Conservation (phyloP, 2,329 filamentous ascomycete genomes). For the Fusarium mundagurra region DNA sequence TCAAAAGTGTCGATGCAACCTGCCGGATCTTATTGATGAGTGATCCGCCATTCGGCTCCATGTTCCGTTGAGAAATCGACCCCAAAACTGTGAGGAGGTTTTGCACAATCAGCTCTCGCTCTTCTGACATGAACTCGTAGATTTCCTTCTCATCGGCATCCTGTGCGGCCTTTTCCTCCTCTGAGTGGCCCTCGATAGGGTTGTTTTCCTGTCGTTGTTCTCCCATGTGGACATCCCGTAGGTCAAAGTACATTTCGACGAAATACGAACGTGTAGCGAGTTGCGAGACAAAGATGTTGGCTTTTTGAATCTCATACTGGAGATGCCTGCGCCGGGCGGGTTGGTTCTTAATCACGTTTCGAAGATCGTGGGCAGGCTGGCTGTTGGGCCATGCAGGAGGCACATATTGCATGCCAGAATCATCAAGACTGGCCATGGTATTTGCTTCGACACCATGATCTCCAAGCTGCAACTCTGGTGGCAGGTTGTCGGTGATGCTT, state of each 20-base stretch:
- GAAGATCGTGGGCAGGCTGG: constrained; percentile 60
- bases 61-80: constrained; percentile 83
- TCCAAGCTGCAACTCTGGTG: constrained; percentile 72
- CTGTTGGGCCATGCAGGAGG: constrained; percentile 60
- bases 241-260: constrained; percentile 85
- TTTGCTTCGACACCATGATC: constrained; percentile 50
- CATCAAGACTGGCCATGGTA: constrained; percentile 54
- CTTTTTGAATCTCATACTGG: constrained; percentile 91
- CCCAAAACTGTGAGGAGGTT: constrained; percentile 79
- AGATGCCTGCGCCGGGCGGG: constrained; percentile 64
- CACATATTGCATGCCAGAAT: constrained; percentile 61
- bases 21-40: constrained; percentile 86
- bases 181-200: constrained; percentile 49
- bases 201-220: constrained; percentile 53
- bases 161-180: constrained; percentile 51
- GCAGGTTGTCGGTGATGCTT: constrained; percentile 72
- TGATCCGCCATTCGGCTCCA: constrained; percentile 76
- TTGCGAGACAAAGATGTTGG: constrained; percentile 86
- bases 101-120: constrained; percentile 84
- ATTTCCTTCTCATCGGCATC: constrained; percentile 59
- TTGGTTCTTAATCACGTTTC: constrained; percentile 59
- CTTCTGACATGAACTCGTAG: constrained; percentile 73
- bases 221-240: constrained; percentile 72
- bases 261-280: constrained; percentile 84
- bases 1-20: constrained; percentile 82